Evolutionary conservation across 495 filamentous ascomycete genomes (phyloP).

Genomic region (Trichoderma orchidacearum): DNA sequence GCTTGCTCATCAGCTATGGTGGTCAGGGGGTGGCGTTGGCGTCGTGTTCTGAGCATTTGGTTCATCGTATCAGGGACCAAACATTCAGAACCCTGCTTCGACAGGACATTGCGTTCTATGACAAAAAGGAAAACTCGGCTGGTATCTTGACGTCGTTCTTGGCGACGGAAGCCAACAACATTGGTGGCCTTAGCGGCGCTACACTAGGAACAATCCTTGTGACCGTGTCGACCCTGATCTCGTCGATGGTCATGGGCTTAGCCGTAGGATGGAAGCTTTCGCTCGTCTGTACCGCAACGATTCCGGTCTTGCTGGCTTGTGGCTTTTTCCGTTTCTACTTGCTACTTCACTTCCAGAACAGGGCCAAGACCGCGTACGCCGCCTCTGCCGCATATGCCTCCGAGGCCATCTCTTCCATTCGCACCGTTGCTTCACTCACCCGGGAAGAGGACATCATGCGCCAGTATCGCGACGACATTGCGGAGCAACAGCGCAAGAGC

Average conservation of each 20-base stretch:
- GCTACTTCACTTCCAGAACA: conserved; percentile 58
- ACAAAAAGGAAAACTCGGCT: conserved; percentile 69
- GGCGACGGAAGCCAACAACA: conserved; percentile 71
- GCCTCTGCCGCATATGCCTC: conserved; percentile 71
- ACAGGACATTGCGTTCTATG: conserved; percentile 86
- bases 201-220: conserved; percentile 76
- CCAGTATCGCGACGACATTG: conserved; percentile 50
- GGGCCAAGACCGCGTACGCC: conserved; percentile 60
- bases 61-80: conserved; percentile 58
- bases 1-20: conserved; percentile 48
- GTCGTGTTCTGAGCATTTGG: conserved; percentile 57
- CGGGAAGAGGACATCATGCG: conserved; percentile 56
- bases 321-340: conserved; percentile 83
- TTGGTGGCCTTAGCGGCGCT: conserved; percentile 68
- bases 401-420: conserved; percentile 81
- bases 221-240: conserved; percentile 58
- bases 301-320: conserved; percentile 64
- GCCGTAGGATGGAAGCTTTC: conserved; percentile 84
- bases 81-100: conserved; percentile 76
- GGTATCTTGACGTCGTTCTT: conserved; percentile 78
- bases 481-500: conserved; percentile 40
- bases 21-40: conserved; percentile 50
- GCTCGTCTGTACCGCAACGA: conserved; percentile 62
- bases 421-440: conserved; percentile 76
- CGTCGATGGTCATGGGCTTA: conserved; percentile 49